Conservation (phyloP, 768 basidiomycete genomes). For the Pisolithus sp. region DNA sequence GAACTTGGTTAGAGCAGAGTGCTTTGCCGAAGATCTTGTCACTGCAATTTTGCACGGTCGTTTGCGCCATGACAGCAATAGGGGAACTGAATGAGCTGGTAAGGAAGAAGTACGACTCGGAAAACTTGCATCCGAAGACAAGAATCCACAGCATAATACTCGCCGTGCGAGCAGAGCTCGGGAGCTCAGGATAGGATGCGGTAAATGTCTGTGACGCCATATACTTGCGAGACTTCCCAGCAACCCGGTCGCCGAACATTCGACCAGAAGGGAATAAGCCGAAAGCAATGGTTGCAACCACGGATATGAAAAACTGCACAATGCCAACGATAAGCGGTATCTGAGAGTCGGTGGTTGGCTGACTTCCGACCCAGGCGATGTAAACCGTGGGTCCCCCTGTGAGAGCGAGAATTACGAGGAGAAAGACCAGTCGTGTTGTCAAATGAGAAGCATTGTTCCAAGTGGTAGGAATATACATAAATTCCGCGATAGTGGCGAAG, state of each 20-base stretch:
- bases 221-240: conserved; percentile 95
- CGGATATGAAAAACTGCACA: conserved; percentile 90
- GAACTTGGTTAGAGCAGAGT: conserved; percentile 88
- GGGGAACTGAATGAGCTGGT: conserved; percentile 96
- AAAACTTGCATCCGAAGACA: conserved; percentile 94
- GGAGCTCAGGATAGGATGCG: conserved; percentile 85
- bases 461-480: conserved; percentile 94
- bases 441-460: conserved; percentile 99
- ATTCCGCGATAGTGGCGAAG: conserved; percentile 87
- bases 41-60: conserved; percentile 83
- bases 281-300: conserved; percentile 76
- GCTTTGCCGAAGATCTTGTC: conserved; percentile 77
- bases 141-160: conserved; percentile 87
- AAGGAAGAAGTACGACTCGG: conserved; percentile 97
- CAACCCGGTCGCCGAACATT: conserved; percentile 98
- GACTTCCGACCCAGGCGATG: conserved; percentile 77
- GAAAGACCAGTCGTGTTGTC: conserved; percentile 86
- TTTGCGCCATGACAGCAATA: conserved; percentile 93
- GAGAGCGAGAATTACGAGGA: conserved; percentile 85
- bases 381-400: conserved; percentile 94
- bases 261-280: conserved; percentile 89
- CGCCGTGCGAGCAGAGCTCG: conserved; percentile 66
- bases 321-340: conserved; percentile 88
- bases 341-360: conserved; percentile 43
- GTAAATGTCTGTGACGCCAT: conserved; percentile 99